These are phyloP conservation scores for Candida lessepsii DNA, from an alignment of 805 yeast genomes.

Conservation along the genomic window DNA sequence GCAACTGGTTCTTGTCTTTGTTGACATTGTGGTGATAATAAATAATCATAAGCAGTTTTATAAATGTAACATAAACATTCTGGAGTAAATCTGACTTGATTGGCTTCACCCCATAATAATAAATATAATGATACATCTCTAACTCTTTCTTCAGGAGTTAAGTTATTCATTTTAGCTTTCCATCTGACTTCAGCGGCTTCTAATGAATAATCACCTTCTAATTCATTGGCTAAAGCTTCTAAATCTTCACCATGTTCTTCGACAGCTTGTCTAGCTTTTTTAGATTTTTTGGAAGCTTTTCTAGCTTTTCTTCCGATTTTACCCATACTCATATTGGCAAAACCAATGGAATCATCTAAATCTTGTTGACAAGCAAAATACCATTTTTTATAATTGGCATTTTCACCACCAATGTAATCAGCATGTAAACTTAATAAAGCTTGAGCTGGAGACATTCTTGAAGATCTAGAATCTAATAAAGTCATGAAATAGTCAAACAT, in stretches of 20 bases:
- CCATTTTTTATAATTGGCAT: conserved; percentile 85
- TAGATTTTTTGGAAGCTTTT: conserved; percentile 77
- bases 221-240: conserved; percentile 60
- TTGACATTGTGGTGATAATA: conserved; percentile 86
- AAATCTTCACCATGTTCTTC: conserved; percentile 63
- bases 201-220: conserved; percentile 80
- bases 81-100: conserved; percentile 89
- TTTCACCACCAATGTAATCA: conserved; percentile 85
- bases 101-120: conserved; percentile 86
- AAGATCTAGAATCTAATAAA: conserved; percentile 75
- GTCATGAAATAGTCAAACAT: conserved; percentile 88
- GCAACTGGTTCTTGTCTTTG: conserved; percentile 81
- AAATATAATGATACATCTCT: conserved; percentile 75
- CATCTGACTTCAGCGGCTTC: conserved; percentile 85
- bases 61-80: conserved; percentile 91
- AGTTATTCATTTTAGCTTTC: conserved; percentile 75
- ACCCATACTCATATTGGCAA: conserved; percentile 76
- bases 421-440: conserved; percentile 81
- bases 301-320: conserved; percentile 76
- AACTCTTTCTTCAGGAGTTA: conserved; percentile 75
- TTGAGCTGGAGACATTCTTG: conserved; percentile 88
- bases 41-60: conserved; percentile 91
- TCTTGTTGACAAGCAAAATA: conserved; percentile 86
- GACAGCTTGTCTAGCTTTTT: conserved; percentile 68
- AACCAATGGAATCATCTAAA: conserved; percentile 80